phyloP scores from a whole-genome alignment of 148 eudicot species.

The Euryodendron excelsum region DNA sequence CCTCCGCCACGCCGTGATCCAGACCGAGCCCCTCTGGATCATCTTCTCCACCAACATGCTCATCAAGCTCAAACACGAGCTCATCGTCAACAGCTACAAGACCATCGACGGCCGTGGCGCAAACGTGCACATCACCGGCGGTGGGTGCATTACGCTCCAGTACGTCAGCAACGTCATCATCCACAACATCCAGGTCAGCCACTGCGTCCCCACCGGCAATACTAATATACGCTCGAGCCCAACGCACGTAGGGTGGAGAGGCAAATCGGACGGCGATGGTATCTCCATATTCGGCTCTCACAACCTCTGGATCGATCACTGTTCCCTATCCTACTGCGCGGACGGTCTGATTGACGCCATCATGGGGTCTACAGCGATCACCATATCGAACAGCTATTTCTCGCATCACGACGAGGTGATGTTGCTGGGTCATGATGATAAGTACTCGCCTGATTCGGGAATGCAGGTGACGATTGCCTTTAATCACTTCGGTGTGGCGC shows the following conservation, averaged over 20 bases:
- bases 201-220: conserved; percentile 41
- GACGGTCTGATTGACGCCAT: conserved; percentile 50
- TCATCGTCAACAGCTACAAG: conserved; percentile 41
- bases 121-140: conserved; percentile 48
- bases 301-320: conserved; percentile 51
- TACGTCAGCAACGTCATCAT: conserved; percentile 51
- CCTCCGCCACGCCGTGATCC: conserved; percentile 46
- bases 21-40: conserved; percentile 58
- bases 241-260: conserved; percentile 31
- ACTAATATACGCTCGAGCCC: conserved; percentile 36
- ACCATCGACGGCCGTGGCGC: conserved; percentile 65
- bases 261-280: conserved; percentile 51
- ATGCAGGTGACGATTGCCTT: too few species aligned
- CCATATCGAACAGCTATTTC: too few species aligned
- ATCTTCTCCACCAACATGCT: conserved; percentile 46
- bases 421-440: too few species aligned
- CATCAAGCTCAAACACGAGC: conserved; percentile 52
- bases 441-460: too few species aligned
- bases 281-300: conserved; percentile 38
- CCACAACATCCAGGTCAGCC: conserved; percentile 53
- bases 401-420: too few species aligned
- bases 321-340: conserved; percentile 32
- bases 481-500: too few species aligned
- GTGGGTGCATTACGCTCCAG: conserved; percentile 57
- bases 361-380: conserved; percentile 48